phyloP scores from a whole-genome alignment of 805 yeast species.

The Maudiozyma pseudohumilis region DNA sequence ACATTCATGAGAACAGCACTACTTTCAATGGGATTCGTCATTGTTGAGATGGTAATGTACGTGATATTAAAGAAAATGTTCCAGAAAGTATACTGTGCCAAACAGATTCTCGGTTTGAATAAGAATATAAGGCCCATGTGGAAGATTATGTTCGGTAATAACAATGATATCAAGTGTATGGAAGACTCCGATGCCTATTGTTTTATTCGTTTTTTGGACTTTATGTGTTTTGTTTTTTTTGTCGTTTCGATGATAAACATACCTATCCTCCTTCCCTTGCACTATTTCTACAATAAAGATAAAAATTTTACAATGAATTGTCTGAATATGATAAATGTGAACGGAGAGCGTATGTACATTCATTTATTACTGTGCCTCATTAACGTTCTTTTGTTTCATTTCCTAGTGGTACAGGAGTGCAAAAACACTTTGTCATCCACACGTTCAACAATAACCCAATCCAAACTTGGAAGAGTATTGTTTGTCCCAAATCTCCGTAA shows the following conservation, averaged over 20 bases:
- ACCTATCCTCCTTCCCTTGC: slow-evolving; percentile 56
- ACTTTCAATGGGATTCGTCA: not conserved
- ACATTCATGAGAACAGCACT: not conserved
- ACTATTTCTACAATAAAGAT: slow-evolving; percentile 29
- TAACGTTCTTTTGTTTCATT: slow-evolving; percentile 48
- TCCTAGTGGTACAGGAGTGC: slow-evolving; percentile 48
- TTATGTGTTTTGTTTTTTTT: slow-evolving; percentile 42
- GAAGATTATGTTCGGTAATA: too few relatives aligned
- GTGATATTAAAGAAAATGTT: not conserved
- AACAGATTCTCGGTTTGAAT: not conserved
- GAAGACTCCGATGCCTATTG: slow-evolving; percentile 67
- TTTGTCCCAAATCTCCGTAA: slow-evolving; percentile 40
- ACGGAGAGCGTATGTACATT: slow-evolving; percentile 41
- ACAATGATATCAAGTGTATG: not conserved
- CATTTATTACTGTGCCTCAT: slow-evolving; percentile 54
- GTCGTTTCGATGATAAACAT: slow-evolving; percentile 45
- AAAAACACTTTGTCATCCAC: slow-evolving; percentile 36
- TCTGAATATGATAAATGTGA: slow-evolving; percentile 62
- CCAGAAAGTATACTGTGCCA: not conserved
- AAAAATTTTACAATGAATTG: slow-evolving; percentile 37
- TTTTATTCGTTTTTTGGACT: slow-evolving; percentile 50
- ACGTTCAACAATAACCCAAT: slow-evolving; percentile 34
- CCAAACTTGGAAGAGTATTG: slow-evolving; percentile 26
- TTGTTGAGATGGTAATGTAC: not conserved
- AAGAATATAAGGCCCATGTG: too few relatives aligned